Conservation (phyloP, 345 rosid species). For the Lepidium aucheri region DNA sequence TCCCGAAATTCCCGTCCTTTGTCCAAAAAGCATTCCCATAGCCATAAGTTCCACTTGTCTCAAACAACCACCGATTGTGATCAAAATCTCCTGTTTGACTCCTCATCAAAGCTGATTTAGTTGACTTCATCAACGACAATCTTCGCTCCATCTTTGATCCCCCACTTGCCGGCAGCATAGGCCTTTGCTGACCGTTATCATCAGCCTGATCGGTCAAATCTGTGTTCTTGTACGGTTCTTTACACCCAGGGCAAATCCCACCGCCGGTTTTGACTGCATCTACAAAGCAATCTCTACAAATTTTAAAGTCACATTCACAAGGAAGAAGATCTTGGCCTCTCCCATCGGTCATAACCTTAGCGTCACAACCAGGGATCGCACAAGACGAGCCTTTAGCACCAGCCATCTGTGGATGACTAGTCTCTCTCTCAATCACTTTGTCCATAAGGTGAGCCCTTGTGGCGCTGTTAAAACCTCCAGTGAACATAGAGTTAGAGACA, state of each 20-base stretch:
- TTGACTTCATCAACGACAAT: constrained; percentile 88
- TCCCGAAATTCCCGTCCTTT: constrained; percentile 75
- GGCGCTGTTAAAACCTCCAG: constrained; percentile 84
- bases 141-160: constrained; percentile 89
- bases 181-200: constrained; percentile 51
- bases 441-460: constrained; percentile 95
- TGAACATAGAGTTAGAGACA: constrained; percentile 86
- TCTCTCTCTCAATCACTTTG: constrained; percentile 87
- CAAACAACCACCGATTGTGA: constrained; percentile 90
- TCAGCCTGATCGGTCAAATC: constrained; percentile 57
- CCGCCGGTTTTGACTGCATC: constrained; percentile 86
- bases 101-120: constrained; percentile 70
- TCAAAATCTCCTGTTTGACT: constrained; percentile 97
- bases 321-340: constrained; percentile 90
- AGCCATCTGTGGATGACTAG: constrained; percentile 96
- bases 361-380: constrained; percentile 87
- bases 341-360: constrained; percentile 87
- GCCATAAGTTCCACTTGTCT: constrained; percentile 87
- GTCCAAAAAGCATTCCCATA: constrained; percentile 98
- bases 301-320: constrained; percentile 94
- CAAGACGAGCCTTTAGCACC: constrained; percentile 92
- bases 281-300: constrained; percentile 84
- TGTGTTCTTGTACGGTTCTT: constrained; percentile 72
- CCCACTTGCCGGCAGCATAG: constrained; percentile 49
- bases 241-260: constrained; percentile 90